phyloP scores from a whole-genome alignment of 352 stramenopile species.

The Phytophthora constricta region DNA sequence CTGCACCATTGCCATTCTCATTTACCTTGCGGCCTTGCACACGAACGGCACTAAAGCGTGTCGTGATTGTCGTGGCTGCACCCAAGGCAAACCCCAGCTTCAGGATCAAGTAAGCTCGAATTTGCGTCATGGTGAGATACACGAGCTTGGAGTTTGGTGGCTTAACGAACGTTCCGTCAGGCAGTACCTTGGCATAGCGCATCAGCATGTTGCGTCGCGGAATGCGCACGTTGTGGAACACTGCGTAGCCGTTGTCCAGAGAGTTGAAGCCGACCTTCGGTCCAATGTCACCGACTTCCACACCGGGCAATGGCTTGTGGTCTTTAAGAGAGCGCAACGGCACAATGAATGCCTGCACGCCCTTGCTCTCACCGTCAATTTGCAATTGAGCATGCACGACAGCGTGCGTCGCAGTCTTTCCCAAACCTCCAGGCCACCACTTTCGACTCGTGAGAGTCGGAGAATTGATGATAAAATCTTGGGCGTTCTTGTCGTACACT shows the following conservation, averaged over 20 bases:
- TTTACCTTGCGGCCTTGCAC: slow-evolving; percentile 40
- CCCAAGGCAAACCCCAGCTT: slow-evolving; percentile 20
- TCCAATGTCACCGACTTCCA: slow-evolving; percentile 20
- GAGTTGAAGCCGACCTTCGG: slow-evolving; percentile 24
- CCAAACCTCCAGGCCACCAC: slow-evolving; percentile 87
- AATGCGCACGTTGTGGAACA: slow-evolving; percentile 18
- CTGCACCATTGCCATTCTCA: not conserved
- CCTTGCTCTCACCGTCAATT: slow-evolving; percentile 13
- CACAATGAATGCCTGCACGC: slow-evolving; percentile 26
- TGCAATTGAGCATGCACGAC: slow-evolving; percentile 19
- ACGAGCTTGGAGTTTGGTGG: slow-evolving; percentile 63
- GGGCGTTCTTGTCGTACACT: slow-evolving; percentile 63
- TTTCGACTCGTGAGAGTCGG: slow-evolving; percentile 94
- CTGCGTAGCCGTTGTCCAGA: slow-evolving; percentile 22
- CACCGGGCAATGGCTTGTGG: slow-evolving; percentile 12
- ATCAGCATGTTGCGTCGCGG: slow-evolving; percentile 22
- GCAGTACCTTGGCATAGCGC: slow-evolving; percentile 40
- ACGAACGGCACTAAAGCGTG: slow-evolving; percentile 51
- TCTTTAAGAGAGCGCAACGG: slow-evolving; percentile 20
- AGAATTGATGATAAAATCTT: slow-evolving; percentile 94
- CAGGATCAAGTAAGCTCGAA: slow-evolving; percentile 37
- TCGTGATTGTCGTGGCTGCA: slow-evolving; percentile 46
- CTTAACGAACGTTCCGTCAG: slow-evolving; percentile 57
- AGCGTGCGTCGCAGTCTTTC: slow-evolving; percentile 20
- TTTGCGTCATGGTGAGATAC: slow-evolving; percentile 58